Conservation (phyloP, 306 rosid species). For the Pterocarpus santalinus region DNA sequence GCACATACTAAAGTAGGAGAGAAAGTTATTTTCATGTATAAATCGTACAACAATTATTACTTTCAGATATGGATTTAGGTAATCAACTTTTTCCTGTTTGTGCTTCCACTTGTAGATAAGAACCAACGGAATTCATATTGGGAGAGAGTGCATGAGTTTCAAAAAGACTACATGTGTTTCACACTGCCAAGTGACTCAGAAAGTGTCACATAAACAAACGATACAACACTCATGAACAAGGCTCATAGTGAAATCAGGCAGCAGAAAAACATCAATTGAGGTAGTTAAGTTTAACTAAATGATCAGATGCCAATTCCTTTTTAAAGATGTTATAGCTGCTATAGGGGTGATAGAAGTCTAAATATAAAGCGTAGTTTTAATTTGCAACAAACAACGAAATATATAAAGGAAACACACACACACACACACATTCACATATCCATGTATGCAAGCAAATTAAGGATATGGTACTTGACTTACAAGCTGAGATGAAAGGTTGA, state of each 20-base stretch:
- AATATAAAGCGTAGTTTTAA: background rate
- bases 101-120: background rate
- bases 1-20: background rate
- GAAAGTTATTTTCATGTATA: background rate
- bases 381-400: background rate
- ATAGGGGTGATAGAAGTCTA: background rate
- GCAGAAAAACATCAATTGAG: background rate
- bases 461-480: constrained; percentile 31
- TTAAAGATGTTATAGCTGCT: constrained; percentile 1
- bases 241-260: background rate
- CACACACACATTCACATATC: background rate
- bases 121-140: background rate
- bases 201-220: constrained; percentile 5
- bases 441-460: background rate
- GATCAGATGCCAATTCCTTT: background rate
- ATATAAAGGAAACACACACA: too few species aligned
- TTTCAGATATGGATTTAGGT: background rate
- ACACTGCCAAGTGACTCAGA: background rate
- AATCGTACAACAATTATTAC: background rate
- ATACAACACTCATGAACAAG: background rate
- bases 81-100: background rate
- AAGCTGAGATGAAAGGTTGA: constrained; percentile 18
- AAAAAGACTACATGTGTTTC: background rate
- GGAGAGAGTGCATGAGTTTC: too few species aligned
- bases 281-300: background rate